Percentiles rank a stretch among this genome's conserved stretches.
These are phyloP conservation scores for Plasmodium adleri DNA, from an alignment of 169 alveolate species.

Conservation along the genomic window DNA sequence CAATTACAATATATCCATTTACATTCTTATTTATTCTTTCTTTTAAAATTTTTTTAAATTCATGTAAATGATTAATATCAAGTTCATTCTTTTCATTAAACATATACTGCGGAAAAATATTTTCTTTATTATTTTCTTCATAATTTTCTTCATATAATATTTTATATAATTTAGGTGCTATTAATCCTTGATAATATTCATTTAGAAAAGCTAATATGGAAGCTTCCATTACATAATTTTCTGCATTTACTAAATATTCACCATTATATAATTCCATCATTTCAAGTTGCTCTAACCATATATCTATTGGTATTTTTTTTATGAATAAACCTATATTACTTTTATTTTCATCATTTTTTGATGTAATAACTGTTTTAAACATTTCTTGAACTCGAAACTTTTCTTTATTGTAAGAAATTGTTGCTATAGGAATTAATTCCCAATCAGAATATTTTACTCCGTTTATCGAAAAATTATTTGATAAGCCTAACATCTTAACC, in stretches of 20 bases:
- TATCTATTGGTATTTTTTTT: constrained; percentile 82
- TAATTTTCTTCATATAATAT: constrained; percentile 78
- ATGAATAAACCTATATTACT: constrained; percentile 73
- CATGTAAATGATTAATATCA: constrained; percentile 24
- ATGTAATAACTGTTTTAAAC: constrained; percentile 68
- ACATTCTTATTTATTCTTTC: constrained; percentile 58
- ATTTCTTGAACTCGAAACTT: constrained; percentile 80
- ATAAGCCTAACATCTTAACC: constrained; percentile 5
- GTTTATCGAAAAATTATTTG: constrained; percentile 62
- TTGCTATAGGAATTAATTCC: constrained; percentile 76
- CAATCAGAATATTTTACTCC: constrained; percentile 79
- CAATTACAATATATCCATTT: constrained; percentile 79
- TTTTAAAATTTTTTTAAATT: constrained; percentile 51
- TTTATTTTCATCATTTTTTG: constrained; percentile 25
- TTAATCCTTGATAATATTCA: constrained; percentile 68
- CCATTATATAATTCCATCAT: constrained; percentile 83
- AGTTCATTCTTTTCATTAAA: neutral
- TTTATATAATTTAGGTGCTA: constrained; percentile 82
- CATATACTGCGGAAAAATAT: constrained; percentile 1
- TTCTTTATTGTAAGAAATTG: constrained; percentile 78
- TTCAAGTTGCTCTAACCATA: constrained; percentile 85
- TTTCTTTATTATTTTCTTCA: neutral
- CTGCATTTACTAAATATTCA: constrained; percentile 86
- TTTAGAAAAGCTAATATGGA: constrained; percentile 82
- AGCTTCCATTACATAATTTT: constrained; percentile 87